Evolutionary conservation across 257 asterid genomes (phyloP).

Genomic region (Solanum phureja): DNA sequence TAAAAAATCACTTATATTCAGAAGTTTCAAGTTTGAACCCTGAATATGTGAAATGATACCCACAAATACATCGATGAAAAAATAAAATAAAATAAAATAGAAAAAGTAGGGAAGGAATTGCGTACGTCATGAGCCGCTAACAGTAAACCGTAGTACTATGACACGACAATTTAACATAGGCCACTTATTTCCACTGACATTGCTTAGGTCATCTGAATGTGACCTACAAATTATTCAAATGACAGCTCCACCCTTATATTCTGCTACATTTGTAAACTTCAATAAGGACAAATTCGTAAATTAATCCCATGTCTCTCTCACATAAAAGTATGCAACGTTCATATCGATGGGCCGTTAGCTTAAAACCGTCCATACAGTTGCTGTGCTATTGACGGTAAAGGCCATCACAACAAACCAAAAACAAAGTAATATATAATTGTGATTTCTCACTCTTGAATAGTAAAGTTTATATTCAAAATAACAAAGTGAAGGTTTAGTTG

Average conservation of each 20-base stretch:
- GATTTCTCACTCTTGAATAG: too few species aligned
- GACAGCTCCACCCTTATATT: neutral
- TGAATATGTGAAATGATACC: too few species aligned
- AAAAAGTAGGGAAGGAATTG: neutral
- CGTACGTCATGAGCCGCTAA: neutral
- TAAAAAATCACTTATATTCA: too few species aligned
- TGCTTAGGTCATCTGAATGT: slow-evolving; percentile 10
- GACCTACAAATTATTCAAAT: neutral
- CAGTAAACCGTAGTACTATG: slow-evolving; percentile 2
- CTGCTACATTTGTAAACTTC: neutral
- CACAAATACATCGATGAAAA: too few species aligned
- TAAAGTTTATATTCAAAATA: too few species aligned
- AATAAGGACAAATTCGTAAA: slow-evolving; percentile 20
- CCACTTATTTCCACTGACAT: slow-evolving; percentile 41
- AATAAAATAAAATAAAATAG: too few species aligned
- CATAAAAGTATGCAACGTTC: slow-evolving; percentile 37
- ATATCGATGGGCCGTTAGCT: slow-evolving; percentile 26
- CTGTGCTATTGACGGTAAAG: slow-evolving; percentile 16
- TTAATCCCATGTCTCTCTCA: slow-evolving; percentile 22
- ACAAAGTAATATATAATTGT: neutral
- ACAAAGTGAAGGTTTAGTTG: neutral
- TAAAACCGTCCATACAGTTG: slow-evolving; percentile 23
- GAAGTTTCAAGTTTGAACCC: too few species aligned
- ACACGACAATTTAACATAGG: slow-evolving; percentile 44
- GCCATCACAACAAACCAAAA: slow-evolving; percentile 3